phyloP scores from a whole-genome alignment of 2,329 filamentous ascomycete species.

The Hypoxylon sp. region DNA sequence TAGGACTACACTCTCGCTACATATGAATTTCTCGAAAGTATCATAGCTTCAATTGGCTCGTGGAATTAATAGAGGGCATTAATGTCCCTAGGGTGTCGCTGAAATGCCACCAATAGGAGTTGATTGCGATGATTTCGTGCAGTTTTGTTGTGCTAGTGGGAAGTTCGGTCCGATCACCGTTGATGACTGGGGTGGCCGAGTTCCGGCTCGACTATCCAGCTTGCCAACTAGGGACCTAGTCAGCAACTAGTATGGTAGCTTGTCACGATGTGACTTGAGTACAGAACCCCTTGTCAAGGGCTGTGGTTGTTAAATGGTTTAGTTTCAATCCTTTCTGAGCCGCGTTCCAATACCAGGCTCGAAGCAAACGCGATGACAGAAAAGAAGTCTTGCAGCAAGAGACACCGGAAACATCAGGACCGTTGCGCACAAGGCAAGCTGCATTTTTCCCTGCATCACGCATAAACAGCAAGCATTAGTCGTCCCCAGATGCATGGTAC shows the following conservation, averaged over 20 bases:
- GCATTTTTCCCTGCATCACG: conserved; percentile 23
- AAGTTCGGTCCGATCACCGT: conserved; percentile 52
- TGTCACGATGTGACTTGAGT: conserved; percentile 22
- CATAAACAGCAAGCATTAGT: conserved; percentile 28
- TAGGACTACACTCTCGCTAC: conserved; percentile 41
- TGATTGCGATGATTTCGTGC: conserved; percentile 37
- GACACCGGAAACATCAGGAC: conserved; percentile 4
- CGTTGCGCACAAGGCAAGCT: conserved; percentile 4
- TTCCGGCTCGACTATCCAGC: conserved; percentile 40
- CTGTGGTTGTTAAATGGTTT: conserved; percentile 13
- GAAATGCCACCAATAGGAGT: conserved; percentile 48
- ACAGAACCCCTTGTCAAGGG: conserved; percentile 7
- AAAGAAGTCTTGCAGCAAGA: conserved; percentile 9
- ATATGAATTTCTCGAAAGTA: conserved; percentile 41
- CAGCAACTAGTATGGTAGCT: conserved; percentile 22
- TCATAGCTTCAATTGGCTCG: conserved; percentile 46
- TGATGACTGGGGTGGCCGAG: conserved; percentile 32
- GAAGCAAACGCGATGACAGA: conserved; percentile 6
- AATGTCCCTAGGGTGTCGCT: conserved; percentile 20
- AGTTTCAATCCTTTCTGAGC: conserved; percentile 12
- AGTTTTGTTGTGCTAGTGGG: conserved; percentile 44
- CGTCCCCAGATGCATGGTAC: conserved; percentile 25
- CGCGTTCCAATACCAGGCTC: conserved; percentile 15
- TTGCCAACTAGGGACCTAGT: conserved; percentile 28
- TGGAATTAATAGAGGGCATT: conserved; percentile 42